Base-by-base conservation (phyloP, 345 rosid species). In the Aethionema arabicum region DNA sequence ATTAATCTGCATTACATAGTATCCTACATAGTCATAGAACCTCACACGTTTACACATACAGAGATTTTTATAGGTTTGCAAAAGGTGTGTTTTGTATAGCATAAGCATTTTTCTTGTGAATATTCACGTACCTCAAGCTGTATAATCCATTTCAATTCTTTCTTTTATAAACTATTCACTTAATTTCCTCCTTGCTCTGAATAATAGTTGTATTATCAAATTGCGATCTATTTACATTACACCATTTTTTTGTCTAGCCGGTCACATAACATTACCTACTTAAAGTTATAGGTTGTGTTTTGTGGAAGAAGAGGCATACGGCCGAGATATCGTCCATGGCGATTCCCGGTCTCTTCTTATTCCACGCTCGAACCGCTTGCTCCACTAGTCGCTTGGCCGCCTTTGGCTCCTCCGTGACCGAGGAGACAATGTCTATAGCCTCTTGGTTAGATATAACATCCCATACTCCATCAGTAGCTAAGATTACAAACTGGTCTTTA, bases 381-480 rank as follows among this genome's bases (percentile, higher is more conserved):
- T 79, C 70, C 3, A 89, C 96, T 12, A 92, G 70, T 12, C 68
- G 61, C 67, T 85, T 89, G 0, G 98, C 93, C 4, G 97, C 84
- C 70, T 87, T 87, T 11, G 75, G 76, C 58, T 67, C 70, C 51
- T 92, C 84, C 0, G 77, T 50, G 1, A 82, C 52, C 0, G 91
- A 81, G 7, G 80, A 76, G n/a, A 85, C 90, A 3, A 92, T 84
- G 11, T 85, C 72, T 63, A 87, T 68, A 1, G 98, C 98, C 70
- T 87, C 98, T 64, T 89, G 79, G 65, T 89, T 89, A 29, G 98
- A 82, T 54, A 89, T 33, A 14, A 92, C 98, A 65, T 92, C 98
- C 98, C 98, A 89, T 32, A 91, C 97, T 82, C 97, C 97, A 76
- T 92, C 97, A 40, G 93, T 81, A 8, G 98, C 98, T 11, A 92